Evolutionary conservation across 495 filamentous ascomycete species (phyloP), one percentile per base, ranked within the genome.

Genomic region (Trichoderma gamsii): DNA sequence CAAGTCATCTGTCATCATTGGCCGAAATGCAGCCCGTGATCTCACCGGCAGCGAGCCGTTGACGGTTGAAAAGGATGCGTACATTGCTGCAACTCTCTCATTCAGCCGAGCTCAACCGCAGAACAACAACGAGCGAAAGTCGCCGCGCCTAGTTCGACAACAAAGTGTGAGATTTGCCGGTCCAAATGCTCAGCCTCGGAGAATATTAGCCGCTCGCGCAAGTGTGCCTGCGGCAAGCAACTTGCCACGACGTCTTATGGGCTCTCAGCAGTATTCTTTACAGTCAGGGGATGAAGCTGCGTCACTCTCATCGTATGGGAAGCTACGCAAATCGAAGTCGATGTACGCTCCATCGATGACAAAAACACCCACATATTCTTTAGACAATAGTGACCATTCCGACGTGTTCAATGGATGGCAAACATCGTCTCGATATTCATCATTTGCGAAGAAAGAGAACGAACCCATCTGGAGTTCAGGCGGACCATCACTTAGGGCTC

Each of bases 241-340:
- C 25, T 21, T 61, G 56, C 27, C 56, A 27, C 56, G 56, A 13
- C 56, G 56, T 32, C 27, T 13, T 9, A 25, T 18, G 9, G 56
- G 56, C 8, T 61, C 56, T 35, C 56, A 61, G 56, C 56, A 61
- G 3, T 23, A 29, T 18, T 32, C 83, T 66, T 87, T 82, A 69
- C 80, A 78, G 7, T 79, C 86, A 6, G 85, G 89, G 72, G 84
- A 88, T 61, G 82, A 85, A n/a, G 79, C 87, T 65, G 81, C 83
- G 6, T 89, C 88, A 12, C 88, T 90, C 23, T 93, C 90, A 3
- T 93, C 91, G 1, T 92, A 88, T 70, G 85, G 87, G n/a, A 88
- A 83, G 65, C 79, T 93, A 64, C 88, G 87, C 64, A 91, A 88
- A 72, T 85, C 92, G 16, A 88, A 83, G 72, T 93, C 91, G 0